These are phyloP conservation scores for Neopestalotiopsis sp. DNA, from an alignment of 2,329 filamentous ascomycete species.

Conservation along the genomic window DNA sequence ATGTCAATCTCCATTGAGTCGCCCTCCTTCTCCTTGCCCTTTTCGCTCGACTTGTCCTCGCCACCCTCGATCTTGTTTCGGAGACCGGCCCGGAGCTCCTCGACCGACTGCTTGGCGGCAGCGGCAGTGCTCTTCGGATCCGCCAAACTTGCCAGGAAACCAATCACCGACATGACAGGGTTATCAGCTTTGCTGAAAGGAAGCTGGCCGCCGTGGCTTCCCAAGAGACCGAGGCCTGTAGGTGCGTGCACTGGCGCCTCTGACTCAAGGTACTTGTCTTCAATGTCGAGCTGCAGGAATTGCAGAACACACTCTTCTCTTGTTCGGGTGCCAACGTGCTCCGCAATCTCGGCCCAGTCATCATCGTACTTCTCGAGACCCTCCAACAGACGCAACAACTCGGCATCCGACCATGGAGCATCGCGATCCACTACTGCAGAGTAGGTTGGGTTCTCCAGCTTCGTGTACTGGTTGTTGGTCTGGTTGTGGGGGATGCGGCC, in stretches of 20 bases:
- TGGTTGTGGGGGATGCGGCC: conserved; percentile 82
- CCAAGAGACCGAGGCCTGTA: conserved; percentile 69
- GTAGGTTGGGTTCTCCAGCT: conserved; percentile 88
- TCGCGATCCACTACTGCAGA: conserved; percentile 81
- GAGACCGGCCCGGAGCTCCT: conserved; percentile 82
- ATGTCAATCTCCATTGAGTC: conserved; percentile 70
- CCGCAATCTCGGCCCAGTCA: conserved; percentile 92
- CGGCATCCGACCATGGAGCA: conserved; percentile 88
- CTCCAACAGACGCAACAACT: conserved; percentile 87
- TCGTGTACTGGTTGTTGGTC: conserved; percentile 80
- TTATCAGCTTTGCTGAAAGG: conserved; percentile 95
- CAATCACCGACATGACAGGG: conserved; percentile 94
- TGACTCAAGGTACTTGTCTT: conserved; percentile 93
- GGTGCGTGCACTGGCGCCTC: conserved; percentile 62
- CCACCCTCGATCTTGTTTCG: conserved; percentile 75
- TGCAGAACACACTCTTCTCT: conserved; percentile 96
- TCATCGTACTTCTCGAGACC: conserved; percentile 93
- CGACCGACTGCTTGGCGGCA: conserved; percentile 85
- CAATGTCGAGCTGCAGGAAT: conserved; percentile 95
- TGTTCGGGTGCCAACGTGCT: conserved; percentile 89
- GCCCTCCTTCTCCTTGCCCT: conserved; percentile 62
- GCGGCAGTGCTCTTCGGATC: conserved; percentile 90
- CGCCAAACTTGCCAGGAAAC: conserved; percentile 89
- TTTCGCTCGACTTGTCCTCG: conserved; percentile 56
- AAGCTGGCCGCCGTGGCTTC: conserved; percentile 77